Evolutionary conservation across 176 grass and related monocot species (phyloP).

Genomic region (Rhipidocladum racemiflorum): DNA sequence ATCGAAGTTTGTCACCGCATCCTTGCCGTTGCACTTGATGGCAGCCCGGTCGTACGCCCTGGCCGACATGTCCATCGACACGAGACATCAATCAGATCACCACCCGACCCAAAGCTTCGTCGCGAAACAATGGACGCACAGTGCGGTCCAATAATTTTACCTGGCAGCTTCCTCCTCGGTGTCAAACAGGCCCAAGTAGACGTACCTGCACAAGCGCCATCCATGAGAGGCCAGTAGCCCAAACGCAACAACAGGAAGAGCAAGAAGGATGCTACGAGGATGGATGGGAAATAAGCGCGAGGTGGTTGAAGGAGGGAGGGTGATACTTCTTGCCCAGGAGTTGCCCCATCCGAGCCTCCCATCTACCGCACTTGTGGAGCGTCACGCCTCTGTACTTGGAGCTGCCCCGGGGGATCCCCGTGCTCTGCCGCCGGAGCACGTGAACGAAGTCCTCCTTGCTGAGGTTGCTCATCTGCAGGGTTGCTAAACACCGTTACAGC

Average conservation of each 20-base stretch:
- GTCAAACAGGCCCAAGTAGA: conserved; percentile 84
- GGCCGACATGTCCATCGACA: conserved; percentile 32
- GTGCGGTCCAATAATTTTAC: conserved; percentile 50
- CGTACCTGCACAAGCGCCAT: conserved; percentile 48
- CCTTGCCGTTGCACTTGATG: conserved; percentile 89
- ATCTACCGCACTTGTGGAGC: conserved; percentile 96
- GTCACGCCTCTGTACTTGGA: conserved; percentile 94
- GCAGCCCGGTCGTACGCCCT: conserved; percentile 82
- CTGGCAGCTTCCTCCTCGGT: conserved; percentile 88
- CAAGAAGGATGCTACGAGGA: background rate
- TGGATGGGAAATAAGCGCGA: background rate
- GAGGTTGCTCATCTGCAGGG: conserved; percentile 69
- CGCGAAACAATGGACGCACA: background rate
- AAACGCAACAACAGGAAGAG: background rate
- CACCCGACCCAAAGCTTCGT: background rate
- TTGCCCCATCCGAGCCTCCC: conserved; percentile 97
- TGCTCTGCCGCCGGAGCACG: conserved; percentile 88
- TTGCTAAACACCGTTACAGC: background rate
- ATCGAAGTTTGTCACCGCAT: conserved; percentile 83
- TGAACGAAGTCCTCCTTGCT: conserved; percentile 99
- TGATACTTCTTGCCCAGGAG: conserved; percentile 92
- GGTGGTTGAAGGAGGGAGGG: background rate
- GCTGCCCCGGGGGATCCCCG: conserved; percentile 86
- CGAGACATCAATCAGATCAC: conserved; percentile 39
- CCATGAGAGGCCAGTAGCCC: conserved; percentile 15